Evolutionary conservation across 257 asterid genomes (phyloP).

Genomic region (Solanum medicagineum): DNA sequence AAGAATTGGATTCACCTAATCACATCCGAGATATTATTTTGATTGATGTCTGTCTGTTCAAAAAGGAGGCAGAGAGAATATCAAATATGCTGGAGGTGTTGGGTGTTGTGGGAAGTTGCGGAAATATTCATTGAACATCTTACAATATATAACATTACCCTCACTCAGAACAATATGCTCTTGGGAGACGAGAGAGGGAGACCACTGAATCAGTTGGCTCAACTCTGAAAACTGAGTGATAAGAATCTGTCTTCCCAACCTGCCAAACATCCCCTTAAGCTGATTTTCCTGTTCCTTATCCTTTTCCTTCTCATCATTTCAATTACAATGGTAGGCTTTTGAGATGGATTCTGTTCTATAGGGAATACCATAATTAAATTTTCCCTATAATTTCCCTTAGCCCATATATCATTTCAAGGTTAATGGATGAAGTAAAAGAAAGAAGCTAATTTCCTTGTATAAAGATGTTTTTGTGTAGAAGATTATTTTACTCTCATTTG

Average conservation of each 20-base stretch:
- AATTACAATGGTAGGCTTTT: neutral
- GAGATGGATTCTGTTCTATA: neutral
- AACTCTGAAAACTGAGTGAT: too few species aligned
- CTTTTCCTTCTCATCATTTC: neutral
- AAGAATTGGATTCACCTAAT: neutral
- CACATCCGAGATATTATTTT: neutral
- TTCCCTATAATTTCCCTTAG: neutral
- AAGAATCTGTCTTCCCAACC: too few species aligned
- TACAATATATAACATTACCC: neutral
- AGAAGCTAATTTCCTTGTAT: neutral
- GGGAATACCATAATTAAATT: neutral
- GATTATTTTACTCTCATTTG: neutral
- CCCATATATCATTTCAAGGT: neutral
- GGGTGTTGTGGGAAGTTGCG: neutral
- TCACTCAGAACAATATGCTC: too few species aligned
- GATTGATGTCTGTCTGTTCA: neutral
- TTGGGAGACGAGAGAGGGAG: too few species aligned
- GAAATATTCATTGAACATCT: neutral
- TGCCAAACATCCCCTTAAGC: too few species aligned
- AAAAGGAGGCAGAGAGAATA: neutral
- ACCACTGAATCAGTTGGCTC: too few species aligned
- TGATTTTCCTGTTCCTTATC: neutral
- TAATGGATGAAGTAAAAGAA: neutral
- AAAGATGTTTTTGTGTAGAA: neutral
- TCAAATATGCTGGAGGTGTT: neutral